Percentiles rank a stretch among this genome's conserved stretches.
Conservation (phyloP, 345 rosid species). For the Corchorus capsularis region DNA sequence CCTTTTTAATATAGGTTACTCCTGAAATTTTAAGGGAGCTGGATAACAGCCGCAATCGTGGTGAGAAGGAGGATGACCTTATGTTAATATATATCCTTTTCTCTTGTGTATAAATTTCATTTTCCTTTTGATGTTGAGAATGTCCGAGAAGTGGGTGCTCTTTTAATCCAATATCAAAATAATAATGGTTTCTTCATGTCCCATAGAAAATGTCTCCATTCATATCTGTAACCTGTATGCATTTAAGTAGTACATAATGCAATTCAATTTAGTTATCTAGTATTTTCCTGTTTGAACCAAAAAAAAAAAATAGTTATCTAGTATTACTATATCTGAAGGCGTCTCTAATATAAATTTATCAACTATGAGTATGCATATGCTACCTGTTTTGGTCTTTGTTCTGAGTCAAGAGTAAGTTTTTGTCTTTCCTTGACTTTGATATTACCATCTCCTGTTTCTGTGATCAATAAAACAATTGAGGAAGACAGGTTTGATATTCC, state of each 20-base stretch:
- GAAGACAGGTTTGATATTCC: conserved; percentile 96
- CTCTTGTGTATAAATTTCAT: neutral
- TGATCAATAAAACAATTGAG: conserved; percentile 67
- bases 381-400: neutral
- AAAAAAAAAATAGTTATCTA: too few relatives aligned
- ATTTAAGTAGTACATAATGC: neutral
- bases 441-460: conserved; percentile 56
- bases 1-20: conserved; percentile 56
- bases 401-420: neutral
- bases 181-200: neutral
- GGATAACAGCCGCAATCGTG: conserved; percentile 73
- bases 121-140: neutral
- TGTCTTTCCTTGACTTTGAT: conserved; percentile 56
- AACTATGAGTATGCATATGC: neutral
- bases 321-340: neutral
- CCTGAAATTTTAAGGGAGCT: conserved; percentile 84
- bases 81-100: conserved; percentile 78
- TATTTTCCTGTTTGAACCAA: too few relatives aligned
- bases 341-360: neutral
- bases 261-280: neutral
- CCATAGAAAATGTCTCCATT: neutral
- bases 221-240: neutral
- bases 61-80: conserved; percentile 84
- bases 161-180: neutral
- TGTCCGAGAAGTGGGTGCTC: neutral